A percentile compares a stretch with the other conserved stretches of the same genome.
phyloP scores from a whole-genome alignment of 306 rosid species.

The Alnus glutinosa region DNA sequence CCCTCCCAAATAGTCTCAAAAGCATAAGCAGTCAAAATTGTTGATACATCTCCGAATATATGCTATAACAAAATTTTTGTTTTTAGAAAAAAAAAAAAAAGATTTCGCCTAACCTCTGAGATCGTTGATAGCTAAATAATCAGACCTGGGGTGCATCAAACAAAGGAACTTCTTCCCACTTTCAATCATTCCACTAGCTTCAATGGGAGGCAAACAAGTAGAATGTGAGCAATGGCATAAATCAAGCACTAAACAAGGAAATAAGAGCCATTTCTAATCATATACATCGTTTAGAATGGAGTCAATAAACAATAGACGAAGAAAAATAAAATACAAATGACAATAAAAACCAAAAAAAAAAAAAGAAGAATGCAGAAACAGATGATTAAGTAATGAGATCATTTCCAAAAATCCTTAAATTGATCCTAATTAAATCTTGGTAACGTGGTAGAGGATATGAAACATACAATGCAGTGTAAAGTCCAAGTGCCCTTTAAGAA shows the following conservation, averaged over 20 bases:
- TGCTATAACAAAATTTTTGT: conserved; percentile 20
- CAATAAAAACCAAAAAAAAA: neutral
- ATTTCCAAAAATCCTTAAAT: conserved; percentile 6
- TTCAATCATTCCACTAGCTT: conserved; percentile 45
- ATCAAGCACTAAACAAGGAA: conserved; percentile 16
- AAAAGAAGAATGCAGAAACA: too few relatives aligned
- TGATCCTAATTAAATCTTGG: conserved; percentile 7
- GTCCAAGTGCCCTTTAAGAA: conserved; percentile 2
- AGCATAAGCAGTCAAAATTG: conserved; percentile 25
- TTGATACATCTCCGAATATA: conserved; percentile 27
- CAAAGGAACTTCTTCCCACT: conserved; percentile 36
- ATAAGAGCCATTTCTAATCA: conserved; percentile 20
- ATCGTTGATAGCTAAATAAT: conserved; percentile 42
- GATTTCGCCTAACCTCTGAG: conserved; percentile 34
- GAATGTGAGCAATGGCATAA: conserved; percentile 40
- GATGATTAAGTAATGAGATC: neutral
- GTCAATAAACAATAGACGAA: neutral
- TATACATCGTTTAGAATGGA: conserved; percentile 22
- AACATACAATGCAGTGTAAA: neutral
- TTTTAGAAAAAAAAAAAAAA: neutral
- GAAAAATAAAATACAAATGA: neutral
- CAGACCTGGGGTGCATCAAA: conserved; percentile 39
- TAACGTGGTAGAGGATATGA: neutral
- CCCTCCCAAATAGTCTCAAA: conserved; percentile 26
- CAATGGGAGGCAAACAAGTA: conserved; percentile 29